A percentile compares a stretch with the other conserved stretches of the same genome.
Evolutionary conservation across 1,139 yeast genomes (phyloP).

Genomic region (Taiozyma onychis): DNA sequence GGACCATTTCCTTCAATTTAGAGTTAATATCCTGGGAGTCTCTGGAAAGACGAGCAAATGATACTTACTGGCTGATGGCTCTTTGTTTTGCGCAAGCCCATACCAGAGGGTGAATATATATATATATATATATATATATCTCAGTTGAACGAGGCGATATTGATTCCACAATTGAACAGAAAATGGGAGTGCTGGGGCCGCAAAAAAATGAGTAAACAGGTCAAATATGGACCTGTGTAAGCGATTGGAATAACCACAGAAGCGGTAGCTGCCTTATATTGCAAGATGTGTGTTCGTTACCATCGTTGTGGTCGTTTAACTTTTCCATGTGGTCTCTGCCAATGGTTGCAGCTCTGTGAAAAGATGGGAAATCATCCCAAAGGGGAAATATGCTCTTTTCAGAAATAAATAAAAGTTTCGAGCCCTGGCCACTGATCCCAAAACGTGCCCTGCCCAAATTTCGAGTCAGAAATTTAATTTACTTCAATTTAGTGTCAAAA

Average conservation of each 20-base stretch:
- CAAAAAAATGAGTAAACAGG: background rate
- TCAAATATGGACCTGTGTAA: background rate
- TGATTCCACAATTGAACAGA: background rate
- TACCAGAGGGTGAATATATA: background rate
- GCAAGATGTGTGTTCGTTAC: background rate
- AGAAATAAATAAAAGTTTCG: background rate
- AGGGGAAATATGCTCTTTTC: background rate
- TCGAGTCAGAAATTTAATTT: background rate
- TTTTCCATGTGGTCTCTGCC: background rate
- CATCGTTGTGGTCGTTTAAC: background rate
- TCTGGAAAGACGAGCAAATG: too few species aligned
- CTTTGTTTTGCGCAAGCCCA: conserved; percentile 12
- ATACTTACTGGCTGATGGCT: conserved; percentile 18
- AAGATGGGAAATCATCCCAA: background rate
- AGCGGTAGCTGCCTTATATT: background rate
- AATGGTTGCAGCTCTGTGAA: background rate
- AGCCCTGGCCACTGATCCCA: background rate
- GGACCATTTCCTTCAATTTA: conserved; percentile 48
- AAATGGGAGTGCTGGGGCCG: background rate
- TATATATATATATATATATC: too few species aligned
- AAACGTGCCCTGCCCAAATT: background rate
- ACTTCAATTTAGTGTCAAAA: background rate
- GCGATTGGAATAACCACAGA: background rate
- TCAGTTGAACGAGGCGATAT: background rate
- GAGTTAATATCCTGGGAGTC: conserved; percentile 7